These are phyloP conservation scores for Achaetomiella virescens DNA, from an alignment of 495 filamentous ascomycete species.

Conservation along the genomic window DNA sequence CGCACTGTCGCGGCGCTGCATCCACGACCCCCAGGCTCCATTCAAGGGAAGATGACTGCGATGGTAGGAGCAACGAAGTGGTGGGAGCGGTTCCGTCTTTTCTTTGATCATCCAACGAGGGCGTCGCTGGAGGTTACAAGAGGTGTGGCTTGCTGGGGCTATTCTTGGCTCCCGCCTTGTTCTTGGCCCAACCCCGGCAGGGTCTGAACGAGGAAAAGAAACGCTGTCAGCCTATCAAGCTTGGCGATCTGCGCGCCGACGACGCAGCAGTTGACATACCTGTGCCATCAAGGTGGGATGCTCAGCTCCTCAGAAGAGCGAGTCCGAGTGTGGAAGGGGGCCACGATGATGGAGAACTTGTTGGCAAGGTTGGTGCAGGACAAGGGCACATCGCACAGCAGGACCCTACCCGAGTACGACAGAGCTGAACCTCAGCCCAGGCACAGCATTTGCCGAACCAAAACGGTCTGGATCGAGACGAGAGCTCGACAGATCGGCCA, in stretches of 20 bases:
- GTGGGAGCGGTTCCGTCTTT: neutral
- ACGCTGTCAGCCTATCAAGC: conserved; percentile 16
- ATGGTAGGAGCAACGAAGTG: too few relatives aligned
- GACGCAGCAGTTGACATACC: conserved; percentile 21
- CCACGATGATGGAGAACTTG: too few relatives aligned
- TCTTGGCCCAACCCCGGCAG: too few relatives aligned
- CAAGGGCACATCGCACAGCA: too few relatives aligned
- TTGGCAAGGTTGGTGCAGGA: neutral
- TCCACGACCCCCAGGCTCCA: neutral
- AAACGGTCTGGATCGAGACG: neutral
- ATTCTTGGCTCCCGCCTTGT: conserved; percentile 14
- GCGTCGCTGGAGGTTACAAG: neutral
- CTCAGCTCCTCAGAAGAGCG: too few relatives aligned
- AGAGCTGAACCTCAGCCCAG: too few relatives aligned
- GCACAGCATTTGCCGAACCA: too few relatives aligned
- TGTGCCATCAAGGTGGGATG: neutral
- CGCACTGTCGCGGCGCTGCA: neutral
- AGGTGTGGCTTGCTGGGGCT: too few relatives aligned
- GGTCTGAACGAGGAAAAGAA: neutral
- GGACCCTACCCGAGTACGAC: too few relatives aligned
- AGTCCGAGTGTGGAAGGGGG: too few relatives aligned
- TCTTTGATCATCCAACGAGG: neutral
- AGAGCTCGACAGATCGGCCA: neutral
- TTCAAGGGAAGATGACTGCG: neutral
- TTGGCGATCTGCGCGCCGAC: neutral